These are phyloP conservation scores for Colletotrichum coccodes DNA, from an alignment of 2,329 filamentous ascomycete species.

Conservation along the genomic window DNA sequence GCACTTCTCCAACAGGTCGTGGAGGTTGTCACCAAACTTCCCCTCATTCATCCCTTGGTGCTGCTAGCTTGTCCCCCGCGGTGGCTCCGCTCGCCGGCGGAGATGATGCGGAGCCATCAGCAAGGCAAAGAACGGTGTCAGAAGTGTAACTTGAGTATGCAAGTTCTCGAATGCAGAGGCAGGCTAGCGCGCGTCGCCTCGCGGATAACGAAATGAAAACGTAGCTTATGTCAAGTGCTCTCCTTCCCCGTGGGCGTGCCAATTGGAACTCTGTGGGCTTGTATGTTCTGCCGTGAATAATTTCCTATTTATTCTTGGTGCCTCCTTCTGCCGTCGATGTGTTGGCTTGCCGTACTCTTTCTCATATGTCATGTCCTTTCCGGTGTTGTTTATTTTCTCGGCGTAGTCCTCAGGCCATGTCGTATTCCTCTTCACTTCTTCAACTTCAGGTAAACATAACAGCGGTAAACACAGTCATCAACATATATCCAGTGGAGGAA, in stretches of 20 bases:
- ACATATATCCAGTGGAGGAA: no score
- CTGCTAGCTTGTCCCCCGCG: no score
- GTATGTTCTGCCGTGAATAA: no score
- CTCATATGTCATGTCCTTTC: no score
- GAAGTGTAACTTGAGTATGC: not conserved
- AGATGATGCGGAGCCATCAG: not conserved
- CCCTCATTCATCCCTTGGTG: not conserved
- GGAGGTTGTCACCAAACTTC: not conserved
- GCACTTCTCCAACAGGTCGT: not conserved
- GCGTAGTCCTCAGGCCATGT: no score
- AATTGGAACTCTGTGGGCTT: not conserved
- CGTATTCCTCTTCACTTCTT: no score
- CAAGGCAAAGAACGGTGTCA: not conserved
- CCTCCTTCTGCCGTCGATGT: not conserved
- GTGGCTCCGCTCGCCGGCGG: not conserved
- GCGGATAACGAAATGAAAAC: not conserved
- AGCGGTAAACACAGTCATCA: no score
- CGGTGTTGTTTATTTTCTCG: no score
- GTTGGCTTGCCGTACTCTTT: not conserved
- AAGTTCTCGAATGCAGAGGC: not conserved
- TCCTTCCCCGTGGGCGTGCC: not conserved
- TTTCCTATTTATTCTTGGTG: not conserved
- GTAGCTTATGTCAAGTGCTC: no score
- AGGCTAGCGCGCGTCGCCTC: not conserved
- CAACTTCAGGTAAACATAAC: no score